phyloP scores from a whole-genome alignment of 2,329 filamentous ascomycete species.

The Alternaria triticimaculans region DNA sequence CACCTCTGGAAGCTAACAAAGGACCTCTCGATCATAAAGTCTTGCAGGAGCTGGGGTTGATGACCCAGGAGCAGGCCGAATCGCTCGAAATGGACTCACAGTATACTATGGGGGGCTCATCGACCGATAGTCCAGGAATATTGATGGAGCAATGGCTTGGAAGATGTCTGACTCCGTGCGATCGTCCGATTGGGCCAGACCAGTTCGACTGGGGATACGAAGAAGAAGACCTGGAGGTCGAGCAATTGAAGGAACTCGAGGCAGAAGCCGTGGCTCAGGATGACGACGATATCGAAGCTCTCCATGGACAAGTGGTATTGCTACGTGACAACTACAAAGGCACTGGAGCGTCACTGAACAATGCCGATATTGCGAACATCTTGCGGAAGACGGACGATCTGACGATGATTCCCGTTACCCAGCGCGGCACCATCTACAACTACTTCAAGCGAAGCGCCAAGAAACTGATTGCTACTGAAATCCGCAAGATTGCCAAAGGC shows the following conservation, averaged over 20 bases:
- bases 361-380: slow-evolving; percentile 46
- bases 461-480: slow-evolving; percentile 51
- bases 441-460: slow-evolving; percentile 66
- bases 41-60: slow-evolving; percentile 62
- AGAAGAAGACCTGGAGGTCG: slow-evolving; percentile 67
- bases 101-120: slow-evolving; percentile 49
- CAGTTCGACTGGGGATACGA: slow-evolving; percentile 63
- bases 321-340: slow-evolving; percentile 52
- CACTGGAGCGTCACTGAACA: slow-evolving; percentile 24
- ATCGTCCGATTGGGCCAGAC: slow-evolving; percentile 54
- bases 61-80: slow-evolving; percentile 68
- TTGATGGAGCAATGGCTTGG: slow-evolving; percentile 65
- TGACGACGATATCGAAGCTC: slow-evolving; percentile 56
- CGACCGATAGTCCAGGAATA: slow-evolving; percentile 34
- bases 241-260: slow-evolving; percentile 67
- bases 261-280: slow-evolving; percentile 62
- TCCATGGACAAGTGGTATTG: slow-evolving; percentile 38
- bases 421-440: slow-evolving; percentile 71
- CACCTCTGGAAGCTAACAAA: slow-evolving; percentile 32
- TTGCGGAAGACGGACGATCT: slow-evolving; percentile 59
- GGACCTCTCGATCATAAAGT: slow-evolving; percentile 39
- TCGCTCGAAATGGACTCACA: slow-evolving; percentile 63
- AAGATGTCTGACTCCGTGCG: slow-evolving; percentile 56
- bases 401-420: slow-evolving; percentile 62
- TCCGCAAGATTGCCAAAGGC: slow-evolving; percentile 59